These are phyloP conservation scores for Hypericum perforatum DNA, from an alignment of 345 rosid genomes.

Conservation along the genomic window DNA sequence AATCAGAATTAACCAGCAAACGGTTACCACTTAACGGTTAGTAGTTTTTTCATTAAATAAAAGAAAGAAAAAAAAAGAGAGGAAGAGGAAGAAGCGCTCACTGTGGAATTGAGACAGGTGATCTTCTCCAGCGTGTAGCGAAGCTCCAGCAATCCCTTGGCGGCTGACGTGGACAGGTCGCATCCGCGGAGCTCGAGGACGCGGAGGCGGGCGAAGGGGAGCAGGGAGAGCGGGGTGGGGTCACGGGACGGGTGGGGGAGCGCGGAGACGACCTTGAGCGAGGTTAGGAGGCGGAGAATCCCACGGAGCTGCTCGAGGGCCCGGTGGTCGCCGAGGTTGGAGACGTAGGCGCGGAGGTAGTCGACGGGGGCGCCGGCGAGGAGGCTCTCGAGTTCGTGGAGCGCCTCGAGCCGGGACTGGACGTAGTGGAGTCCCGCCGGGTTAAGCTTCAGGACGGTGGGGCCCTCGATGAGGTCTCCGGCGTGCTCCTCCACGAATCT, in stretches of 20 bases:
- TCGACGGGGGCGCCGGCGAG: slow-evolving; percentile 89
- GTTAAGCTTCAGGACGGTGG: slow-evolving; percentile 70
- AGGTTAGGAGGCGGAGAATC: slow-evolving; percentile 65
- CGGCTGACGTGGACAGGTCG: slow-evolving; percentile 86
- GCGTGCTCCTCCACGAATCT: slow-evolving; percentile 71
- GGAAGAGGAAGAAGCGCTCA: slow-evolving; percentile 25
- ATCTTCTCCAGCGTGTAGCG: slow-evolving; percentile 86
- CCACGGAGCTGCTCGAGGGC: slow-evolving; percentile 94
- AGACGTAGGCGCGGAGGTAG: slow-evolving; percentile 91
- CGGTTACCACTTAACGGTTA: background rate
- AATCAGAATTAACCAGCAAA: slow-evolving; percentile 2
- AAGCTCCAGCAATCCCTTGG: slow-evolving; percentile 81
- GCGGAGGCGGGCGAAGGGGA: slow-evolving; percentile 71
- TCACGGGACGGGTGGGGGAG: slow-evolving; percentile 70
- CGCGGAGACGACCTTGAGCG: slow-evolving; percentile 73
- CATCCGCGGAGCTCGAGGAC: slow-evolving; percentile 83
- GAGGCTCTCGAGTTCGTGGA: slow-evolving; percentile 72
- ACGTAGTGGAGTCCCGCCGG: slow-evolving; percentile 96
- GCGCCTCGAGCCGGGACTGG: slow-evolving; percentile 80
- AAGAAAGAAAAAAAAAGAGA: background rate
- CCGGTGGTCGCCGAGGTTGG: slow-evolving; percentile 93
- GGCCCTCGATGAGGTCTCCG: slow-evolving; percentile 56
- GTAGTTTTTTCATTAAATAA: background rate
- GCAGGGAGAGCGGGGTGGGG: slow-evolving; percentile 79
- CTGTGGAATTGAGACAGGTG: slow-evolving; percentile 89